A percentile compares a stretch with the other conserved stretches of the same genome.
Evolutionary conservation across 345 rosid genomes (phyloP).

Genomic region (Ceriops tagal): DNA sequence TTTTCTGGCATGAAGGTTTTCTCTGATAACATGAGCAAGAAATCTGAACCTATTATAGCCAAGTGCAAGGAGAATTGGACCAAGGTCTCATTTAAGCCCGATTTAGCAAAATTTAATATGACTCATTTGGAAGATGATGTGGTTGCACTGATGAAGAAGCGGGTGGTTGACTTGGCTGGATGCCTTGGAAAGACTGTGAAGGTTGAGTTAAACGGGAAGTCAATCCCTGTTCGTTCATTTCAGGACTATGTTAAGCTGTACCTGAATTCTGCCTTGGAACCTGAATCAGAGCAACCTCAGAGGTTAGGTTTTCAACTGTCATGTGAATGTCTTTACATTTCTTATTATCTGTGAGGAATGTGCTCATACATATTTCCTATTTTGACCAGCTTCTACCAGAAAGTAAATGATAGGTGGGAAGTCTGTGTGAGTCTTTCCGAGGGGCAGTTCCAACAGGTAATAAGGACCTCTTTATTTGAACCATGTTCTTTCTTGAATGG

Average conservation of each 20-base stretch:
- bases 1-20: conserved; percentile 56
- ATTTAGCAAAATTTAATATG: conserved; percentile 77
- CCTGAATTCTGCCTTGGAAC: conserved; percentile 46
- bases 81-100: conserved; percentile 83
- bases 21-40: conserved; percentile 81
- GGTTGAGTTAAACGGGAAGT: conserved; percentile 77
- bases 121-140: conserved; percentile 78
- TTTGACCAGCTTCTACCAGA: conserved; percentile 57
- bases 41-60: conserved; percentile 61
- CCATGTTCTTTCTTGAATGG: neutral
- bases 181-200: conserved; percentile 91
- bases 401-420: conserved; percentile 89
- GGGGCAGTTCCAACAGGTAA: conserved; percentile 97
- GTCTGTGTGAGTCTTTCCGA: conserved; percentile 74
- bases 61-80: conserved; percentile 94
- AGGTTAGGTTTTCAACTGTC: conserved; percentile 38
- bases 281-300: conserved; percentile 37
- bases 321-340: neutral
- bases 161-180: conserved; percentile 90
- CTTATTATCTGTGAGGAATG: neutral
- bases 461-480: too few species aligned
- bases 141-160: conserved; percentile 84
- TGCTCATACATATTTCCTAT: conserved; percentile 13
- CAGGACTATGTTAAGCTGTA: conserved; percentile 73
- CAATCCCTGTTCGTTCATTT: conserved; percentile 71